A percentile compares a stretch with the other conserved stretches of the same genome.
phyloP scores from a whole-genome alignment of 1,284 basidiomycete genomes.

The Trametes polyzona region DNA sequence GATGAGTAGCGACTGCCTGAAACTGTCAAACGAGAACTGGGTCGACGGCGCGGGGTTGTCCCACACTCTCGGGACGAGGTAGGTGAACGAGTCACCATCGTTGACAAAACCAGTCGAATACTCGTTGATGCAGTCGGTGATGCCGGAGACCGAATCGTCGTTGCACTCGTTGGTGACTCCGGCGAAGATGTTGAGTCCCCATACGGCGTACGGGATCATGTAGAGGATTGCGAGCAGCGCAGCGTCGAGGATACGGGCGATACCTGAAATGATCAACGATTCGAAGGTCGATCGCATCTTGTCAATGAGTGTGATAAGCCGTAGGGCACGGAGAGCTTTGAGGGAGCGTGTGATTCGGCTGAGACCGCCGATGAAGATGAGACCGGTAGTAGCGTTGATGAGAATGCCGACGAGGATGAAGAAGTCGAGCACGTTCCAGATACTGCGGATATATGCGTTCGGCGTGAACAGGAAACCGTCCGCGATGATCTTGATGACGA shows the following conservation, averaged over 20 bases:
- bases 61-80: slow-evolving; percentile 87
- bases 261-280: slow-evolving; percentile 89
- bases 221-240: slow-evolving; percentile 92
- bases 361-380: slow-evolving; percentile 82
- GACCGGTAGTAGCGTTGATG: slow-evolving; percentile 79
- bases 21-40: slow-evolving; percentile 91
- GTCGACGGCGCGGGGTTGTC: slow-evolving; percentile 85
- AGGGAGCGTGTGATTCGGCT: slow-evolving; percentile 85
- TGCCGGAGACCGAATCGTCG: slow-evolving; percentile 62
- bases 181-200: slow-evolving; percentile 95
- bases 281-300: slow-evolving; percentile 91
- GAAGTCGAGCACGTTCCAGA: slow-evolving; percentile 95
- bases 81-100: slow-evolving; percentile 54
- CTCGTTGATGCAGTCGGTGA: slow-evolving; percentile 77
- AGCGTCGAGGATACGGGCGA: slow-evolving; percentile 87
- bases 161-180: slow-evolving; percentile 89
- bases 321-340: slow-evolving; percentile 88
- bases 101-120: slow-evolving; percentile 59
- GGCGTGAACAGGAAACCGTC: slow-evolving; percentile 94
- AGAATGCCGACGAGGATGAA: slow-evolving; percentile 84
- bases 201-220: slow-evolving; percentile 96
- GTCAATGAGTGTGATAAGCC: slow-evolving; percentile 88
- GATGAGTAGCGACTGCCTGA: slow-evolving; percentile 86
- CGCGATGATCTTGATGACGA: slow-evolving; percentile 89
- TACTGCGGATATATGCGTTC: slow-evolving; percentile 90